A percentile compares a stretch with the other conserved stretches of the same genome.
Conservation (phyloP, 2,329 filamentous ascomycete genomes). For the Fonsecaea pedrosoi region DNA sequence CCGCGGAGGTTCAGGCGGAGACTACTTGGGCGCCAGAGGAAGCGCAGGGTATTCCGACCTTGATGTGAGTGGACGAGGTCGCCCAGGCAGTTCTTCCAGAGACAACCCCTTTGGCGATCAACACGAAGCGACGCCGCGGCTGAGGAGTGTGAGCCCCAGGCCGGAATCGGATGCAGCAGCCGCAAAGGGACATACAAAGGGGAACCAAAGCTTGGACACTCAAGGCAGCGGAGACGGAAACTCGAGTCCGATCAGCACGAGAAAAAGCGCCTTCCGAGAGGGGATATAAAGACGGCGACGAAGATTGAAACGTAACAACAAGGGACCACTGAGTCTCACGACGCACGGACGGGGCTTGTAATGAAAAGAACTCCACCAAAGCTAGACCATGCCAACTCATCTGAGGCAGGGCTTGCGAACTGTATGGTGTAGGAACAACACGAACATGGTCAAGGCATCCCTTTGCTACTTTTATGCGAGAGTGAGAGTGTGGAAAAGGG, state of each 20-base stretch:
- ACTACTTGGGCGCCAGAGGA: slow-evolving; percentile 53
- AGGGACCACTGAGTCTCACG: not conserved
- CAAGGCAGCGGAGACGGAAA: slow-evolving; percentile 34
- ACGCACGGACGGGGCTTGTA: not conserved
- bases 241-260: slow-evolving; percentile 39
- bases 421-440: not conserved
- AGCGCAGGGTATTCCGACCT: slow-evolving; percentile 41
- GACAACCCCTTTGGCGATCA: slow-evolving; percentile 76
- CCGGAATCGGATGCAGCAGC: slow-evolving; percentile 63
- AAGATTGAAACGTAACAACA: not conserved
- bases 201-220: slow-evolving; percentile 49
- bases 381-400: not conserved
- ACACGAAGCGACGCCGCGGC: slow-evolving; percentile 63
- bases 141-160: slow-evolving; percentile 76
- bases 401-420: not conserved
- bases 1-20: slow-evolving; percentile 46
- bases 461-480: not conserved
- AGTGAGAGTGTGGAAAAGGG: not conserved
- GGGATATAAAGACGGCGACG: slow-evolving; percentile 23
- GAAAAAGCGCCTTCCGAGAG: slow-evolving; percentile 41
- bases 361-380: not conserved
- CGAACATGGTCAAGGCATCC: not conserved
- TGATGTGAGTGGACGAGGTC: slow-evolving; percentile 51
- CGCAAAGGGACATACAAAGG: slow-evolving; percentile 43
- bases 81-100: slow-evolving; percentile 43